A percentile compares a stretch with the other conserved stretches of the same genome.
These are phyloP conservation scores for Dillenia suffruticosa DNA, from an alignment of 164 flowering plant species.

Conservation along the genomic window DNA sequence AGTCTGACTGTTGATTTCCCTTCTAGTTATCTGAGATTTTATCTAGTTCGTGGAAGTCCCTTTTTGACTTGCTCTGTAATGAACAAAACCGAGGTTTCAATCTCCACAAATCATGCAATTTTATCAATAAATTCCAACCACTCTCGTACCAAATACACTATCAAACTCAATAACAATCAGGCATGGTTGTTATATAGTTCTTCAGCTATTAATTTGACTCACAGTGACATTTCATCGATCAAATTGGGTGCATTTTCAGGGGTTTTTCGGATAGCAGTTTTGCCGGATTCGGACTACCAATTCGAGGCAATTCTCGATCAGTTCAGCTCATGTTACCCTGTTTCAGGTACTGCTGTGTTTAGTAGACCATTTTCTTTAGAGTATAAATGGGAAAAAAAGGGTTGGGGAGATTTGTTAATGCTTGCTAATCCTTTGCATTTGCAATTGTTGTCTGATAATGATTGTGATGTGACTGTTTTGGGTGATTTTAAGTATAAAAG, in stretches of 20 bases:
- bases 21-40: conserved; percentile 44
- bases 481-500: conserved; percentile 67
- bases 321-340: conserved; percentile 72
- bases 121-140: conserved; percentile 34
- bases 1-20: conserved; percentile 75
- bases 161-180: conserved; percentile 67
- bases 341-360: conserved; percentile 60
- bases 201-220: conserved; percentile 43
- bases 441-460: conserved; percentile 34
- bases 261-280: conserved; percentile 53
- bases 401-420: conserved; percentile 78
- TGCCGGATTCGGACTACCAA: conserved; percentile 40
- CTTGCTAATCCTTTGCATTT: conserved; percentile 88
- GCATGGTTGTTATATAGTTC: conserved; percentile 83
- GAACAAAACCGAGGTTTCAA: conserved; percentile 25
- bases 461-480: conserved; percentile 30
- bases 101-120: conserved; percentile 66
- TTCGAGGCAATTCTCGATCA: conserved; percentile 55
- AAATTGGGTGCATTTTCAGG: conserved; percentile 53
- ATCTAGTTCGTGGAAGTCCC: conserved; percentile 90
- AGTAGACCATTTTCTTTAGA: conserved; percentile 55
- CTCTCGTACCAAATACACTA: conserved; percentile 44
- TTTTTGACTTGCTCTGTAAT: conserved; percentile 49
- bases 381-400: conserved; percentile 82
- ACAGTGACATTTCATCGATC: conserved; percentile 27